Conservation (phyloP, 495 filamentous ascomycete genomes). For the Pseudoneurospora amorphoporcata region DNA sequence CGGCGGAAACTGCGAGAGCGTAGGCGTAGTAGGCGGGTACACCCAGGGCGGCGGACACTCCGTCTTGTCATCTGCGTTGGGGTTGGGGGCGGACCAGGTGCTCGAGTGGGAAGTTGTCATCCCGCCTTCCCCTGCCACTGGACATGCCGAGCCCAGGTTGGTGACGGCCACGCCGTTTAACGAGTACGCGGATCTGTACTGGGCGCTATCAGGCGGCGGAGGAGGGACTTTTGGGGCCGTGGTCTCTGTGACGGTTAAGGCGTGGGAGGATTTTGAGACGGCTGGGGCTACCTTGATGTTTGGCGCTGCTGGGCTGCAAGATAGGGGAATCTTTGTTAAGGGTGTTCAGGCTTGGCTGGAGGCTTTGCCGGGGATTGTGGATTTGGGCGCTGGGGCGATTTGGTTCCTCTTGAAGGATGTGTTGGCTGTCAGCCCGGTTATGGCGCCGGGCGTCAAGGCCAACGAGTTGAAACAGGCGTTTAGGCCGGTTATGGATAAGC, state of each 20-base stretch:
- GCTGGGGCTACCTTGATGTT: conserved; percentile 14
- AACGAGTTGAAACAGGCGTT: neutral
- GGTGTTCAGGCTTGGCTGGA: neutral
- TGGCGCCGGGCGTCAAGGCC: neutral
- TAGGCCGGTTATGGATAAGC: neutral
- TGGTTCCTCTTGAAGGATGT: neutral
- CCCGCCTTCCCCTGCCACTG: neutral
- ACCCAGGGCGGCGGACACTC: conserved; percentile 51
- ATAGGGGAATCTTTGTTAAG: neutral
- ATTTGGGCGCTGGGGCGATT: neutral
- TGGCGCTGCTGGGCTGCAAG: conserved; percentile 4
- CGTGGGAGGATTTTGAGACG: conserved; percentile 19
- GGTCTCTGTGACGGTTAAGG: conserved; percentile 31
- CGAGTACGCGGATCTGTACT: conserved; percentile 47
- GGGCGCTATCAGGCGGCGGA: conserved; percentile 51
- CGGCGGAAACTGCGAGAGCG: conserved; percentile 35
- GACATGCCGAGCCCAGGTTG: conserved; percentile 25
- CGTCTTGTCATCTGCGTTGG: conserved; percentile 39
- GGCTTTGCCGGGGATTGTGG: neutral
- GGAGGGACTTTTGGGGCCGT: conserved; percentile 47
- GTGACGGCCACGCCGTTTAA: conserved; percentile 32
- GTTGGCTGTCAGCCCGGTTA: neutral
- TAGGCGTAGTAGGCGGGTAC: conserved; percentile 36
- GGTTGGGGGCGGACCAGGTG: conserved; percentile 49
- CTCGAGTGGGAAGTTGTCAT: conserved; percentile 50